These are phyloP conservation scores for Afroboletus lepidellus DNA, from an alignment of 1,284 basidiomycete genomes.

Conservation along the genomic window DNA sequence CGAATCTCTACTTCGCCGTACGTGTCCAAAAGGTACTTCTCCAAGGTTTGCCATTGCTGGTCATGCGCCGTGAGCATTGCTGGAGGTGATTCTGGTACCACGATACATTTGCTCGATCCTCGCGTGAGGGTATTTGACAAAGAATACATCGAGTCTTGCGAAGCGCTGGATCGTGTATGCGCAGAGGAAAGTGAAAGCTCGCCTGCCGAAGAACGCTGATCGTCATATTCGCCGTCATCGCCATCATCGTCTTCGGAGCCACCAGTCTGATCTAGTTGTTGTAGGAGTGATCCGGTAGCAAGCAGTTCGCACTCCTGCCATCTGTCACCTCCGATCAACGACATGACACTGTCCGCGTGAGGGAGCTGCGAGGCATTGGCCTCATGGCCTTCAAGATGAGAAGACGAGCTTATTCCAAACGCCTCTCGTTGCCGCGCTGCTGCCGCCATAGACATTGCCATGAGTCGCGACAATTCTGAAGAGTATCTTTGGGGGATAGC, in stretches of 20 bases:
- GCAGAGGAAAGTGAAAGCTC: constrained; percentile 8
- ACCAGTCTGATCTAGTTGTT: constrained; percentile 35
- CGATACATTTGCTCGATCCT: constrained; percentile 8
- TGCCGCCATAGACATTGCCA: constrained; percentile 39
- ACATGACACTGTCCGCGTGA: constrained; percentile 48
- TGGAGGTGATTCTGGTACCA: constrained; percentile 12
- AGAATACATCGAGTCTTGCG: constrained; percentile 28
- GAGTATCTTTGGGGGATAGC: constrained; percentile 18
- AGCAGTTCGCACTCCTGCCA: constrained; percentile 43
- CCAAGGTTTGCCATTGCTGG: constrained; percentile 24
- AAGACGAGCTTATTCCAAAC: constrained; percentile 46
- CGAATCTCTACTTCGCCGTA: constrained; percentile 51
- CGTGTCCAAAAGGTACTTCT: constrained; percentile 27
- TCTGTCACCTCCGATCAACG: constrained; percentile 43
- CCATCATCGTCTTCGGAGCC: too few species aligned
- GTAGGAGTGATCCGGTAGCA: constrained; percentile 54
- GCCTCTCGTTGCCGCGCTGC: constrained; percentile 45
- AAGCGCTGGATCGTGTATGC: constrained; percentile 17
- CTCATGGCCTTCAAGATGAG: constrained; percentile 24
- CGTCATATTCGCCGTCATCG: background rate
- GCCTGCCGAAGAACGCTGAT: constrained; percentile 8
- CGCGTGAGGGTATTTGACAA: constrained; percentile 13
- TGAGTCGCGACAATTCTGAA: constrained; percentile 37
- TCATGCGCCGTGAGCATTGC: constrained; percentile 9
- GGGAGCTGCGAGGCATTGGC: constrained; percentile 33